Percentiles rank a stretch among this genome's conserved stretches.
Evolutionary conservation across 2,329 filamentous ascomycete species (phyloP).

Genomic region (Ophiocordyceps sinensis): DNA sequence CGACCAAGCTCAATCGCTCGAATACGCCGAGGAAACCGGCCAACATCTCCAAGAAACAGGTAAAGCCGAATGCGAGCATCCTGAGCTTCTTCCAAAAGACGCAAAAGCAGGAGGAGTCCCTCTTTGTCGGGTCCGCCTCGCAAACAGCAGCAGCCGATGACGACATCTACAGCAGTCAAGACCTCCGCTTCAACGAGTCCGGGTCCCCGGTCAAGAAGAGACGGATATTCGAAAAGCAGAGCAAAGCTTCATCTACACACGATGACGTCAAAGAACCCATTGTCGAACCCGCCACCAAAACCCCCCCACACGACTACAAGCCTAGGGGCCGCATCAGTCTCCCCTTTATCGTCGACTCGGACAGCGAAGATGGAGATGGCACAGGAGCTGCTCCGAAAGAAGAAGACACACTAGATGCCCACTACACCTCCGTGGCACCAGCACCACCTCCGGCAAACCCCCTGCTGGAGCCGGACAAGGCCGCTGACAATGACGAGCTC

Average conservation of each 20-base stretch:
- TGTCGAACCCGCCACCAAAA: constrained; percentile 5
- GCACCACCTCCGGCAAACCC: too few species aligned
- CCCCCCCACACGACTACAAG: constrained; percentile 4
- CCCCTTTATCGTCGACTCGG: constrained; percentile 60
- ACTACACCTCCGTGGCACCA: neutral
- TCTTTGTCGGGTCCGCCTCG: constrained; percentile 32
- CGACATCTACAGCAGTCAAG: constrained; percentile 14
- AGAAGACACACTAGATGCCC: neutral
- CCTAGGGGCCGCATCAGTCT: constrained; percentile 12
- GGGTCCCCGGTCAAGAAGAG: constrained; percentile 16
- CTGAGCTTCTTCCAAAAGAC: constrained; percentile 63
- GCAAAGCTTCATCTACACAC: neutral
- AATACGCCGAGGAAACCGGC: constrained; percentile 17
- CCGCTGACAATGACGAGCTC: neutral
- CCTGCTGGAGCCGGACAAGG: neutral
- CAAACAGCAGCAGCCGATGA: constrained; percentile 10
- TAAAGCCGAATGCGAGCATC: constrained; percentile 48
- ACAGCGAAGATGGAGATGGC: constrained; percentile 28
- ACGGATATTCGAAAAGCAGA: constrained; percentile 11
- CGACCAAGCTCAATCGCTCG: constrained; percentile 17
- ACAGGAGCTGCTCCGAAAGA: neutral
- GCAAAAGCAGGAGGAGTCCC: constrained; percentile 40
- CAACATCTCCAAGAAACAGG: constrained; percentile 18
- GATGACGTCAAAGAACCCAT: constrained; percentile 11
- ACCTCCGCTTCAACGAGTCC: constrained; percentile 19